Base-by-base conservation (phyloP, 108 stramenopile genomes). In the Cyclotella cryptica region DNA sequence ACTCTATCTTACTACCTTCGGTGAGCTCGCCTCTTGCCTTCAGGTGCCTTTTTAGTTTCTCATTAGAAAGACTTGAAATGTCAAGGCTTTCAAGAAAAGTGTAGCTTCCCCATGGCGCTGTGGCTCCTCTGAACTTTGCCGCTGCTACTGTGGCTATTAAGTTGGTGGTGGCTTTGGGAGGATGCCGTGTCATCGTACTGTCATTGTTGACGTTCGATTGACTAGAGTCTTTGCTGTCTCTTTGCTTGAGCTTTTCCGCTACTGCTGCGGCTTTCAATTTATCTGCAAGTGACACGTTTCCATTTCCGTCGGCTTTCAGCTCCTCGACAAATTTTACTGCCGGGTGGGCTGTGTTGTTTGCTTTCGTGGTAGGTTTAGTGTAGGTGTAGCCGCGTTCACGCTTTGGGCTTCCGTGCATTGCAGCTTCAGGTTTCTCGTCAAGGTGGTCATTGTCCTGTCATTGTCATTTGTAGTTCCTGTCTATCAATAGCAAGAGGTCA, bases 21-120 rank as follows among this genome's bases (percentile, higher is more conserved):
- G 79, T 78, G 61, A 45, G 30, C 21, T 90, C 88, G 46, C 85
- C 89, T 39, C 93, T 55, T 12, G 90, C 90, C 24, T 75, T 62
- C 28, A 86, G 68, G 53, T 86, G 85, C 6, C 45, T 51, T 46
- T 66, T 78, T 1, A 86, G 60, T 15, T 77, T 54, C 10, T 75
- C 77, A 13, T 70, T 73, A 17, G 85, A 78, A 15, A 86, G 78
- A 44, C 35, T 79, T 1, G 72, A 11, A 3, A 78, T 69, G 15
- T 82, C 78, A 29, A 72, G 10, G 3, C 71, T 61, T 65, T 54
- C 35, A 12, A 85, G 65, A 41, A 55, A 71, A 6, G 28, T 7
- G 12, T 47, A 39, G 17, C 51, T 51, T 10, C 77, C 77, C 69
- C 70, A 78, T n/a, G 69, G 77, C 5, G 39, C 64, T 8, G 49